Base-by-base conservation (phyloP, 2,329 filamentous ascomycete species). In the Cryphonectria naterciae region DNA sequence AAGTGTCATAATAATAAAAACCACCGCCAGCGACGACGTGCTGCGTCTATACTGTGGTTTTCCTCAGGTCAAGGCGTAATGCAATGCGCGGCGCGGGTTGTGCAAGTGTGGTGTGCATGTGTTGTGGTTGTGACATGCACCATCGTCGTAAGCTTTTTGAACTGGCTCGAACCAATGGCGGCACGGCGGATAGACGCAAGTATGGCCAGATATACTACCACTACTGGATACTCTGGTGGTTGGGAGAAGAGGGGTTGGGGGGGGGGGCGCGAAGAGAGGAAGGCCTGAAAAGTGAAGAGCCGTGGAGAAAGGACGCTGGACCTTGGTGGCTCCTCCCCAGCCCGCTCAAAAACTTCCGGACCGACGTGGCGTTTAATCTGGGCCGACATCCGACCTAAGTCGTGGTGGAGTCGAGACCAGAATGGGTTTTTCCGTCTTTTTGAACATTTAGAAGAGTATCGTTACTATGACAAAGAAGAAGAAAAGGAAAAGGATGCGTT, bases 341-440 rank as follows among this genome's bases (percentile, higher is more conserved):
- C 54, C 54, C 54, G 54, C 54, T 32, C 25, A 8, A 58, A 58
- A 58, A 58, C 54, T 58, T 58, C 54, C 54, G 54, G 13, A 58
- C 25, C 54, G 54, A 58, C 54, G 54, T 58, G 54, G 19, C 54
- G 17, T 32, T 6, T 58, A 58, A 7, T 8, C 15, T 58, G 28
- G 54, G 54, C 25, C 28, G 54, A 58, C 25, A 58, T 58, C 54
- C 54, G 25, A 15, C 13, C 54, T 19, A 28, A 58, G 1, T 58
- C 54, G 28, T n/a, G 13, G 54, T 58, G 54, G 28, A 32, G 25
- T 32, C 28, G 11, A 35, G 46, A 19, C 52, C 25, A 28, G 15
- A 15, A 6, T 19, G 46, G 17, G 43, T 7, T 22, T 49, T 13
- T 0, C 2, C 32, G 1, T 4, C 32, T 32, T 32, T 32, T 32